Percentiles rank a stretch among this genome's conserved stretches.
Evolutionary conservation across 2,329 filamentous ascomycete species (phyloP).

Genomic region (Aspergillus phoenicis): DNA sequence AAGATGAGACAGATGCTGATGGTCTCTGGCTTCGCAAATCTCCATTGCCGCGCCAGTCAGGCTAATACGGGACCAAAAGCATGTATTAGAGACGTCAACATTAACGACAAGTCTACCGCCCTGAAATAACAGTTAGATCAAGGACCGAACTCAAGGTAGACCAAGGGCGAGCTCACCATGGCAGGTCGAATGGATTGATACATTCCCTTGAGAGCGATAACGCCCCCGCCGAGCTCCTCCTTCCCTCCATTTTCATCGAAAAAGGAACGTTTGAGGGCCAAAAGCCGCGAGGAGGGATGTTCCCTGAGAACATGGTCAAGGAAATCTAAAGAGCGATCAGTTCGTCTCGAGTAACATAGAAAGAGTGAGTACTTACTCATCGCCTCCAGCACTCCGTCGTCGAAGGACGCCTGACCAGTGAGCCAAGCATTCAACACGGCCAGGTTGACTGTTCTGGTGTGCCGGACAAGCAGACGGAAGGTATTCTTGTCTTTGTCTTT

Average conservation of each 20-base stretch:
- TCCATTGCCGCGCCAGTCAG: conserved; percentile 40
- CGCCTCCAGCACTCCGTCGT: conserved; percentile 71
- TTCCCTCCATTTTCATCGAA: conserved; percentile 62
- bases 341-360: background rate
- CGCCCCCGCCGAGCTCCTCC: conserved; percentile 61
- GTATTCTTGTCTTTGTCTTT: conserved; percentile 45
- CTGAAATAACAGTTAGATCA: conserved; percentile 37
- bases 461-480: conserved; percentile 64
- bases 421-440: conserved; percentile 68
- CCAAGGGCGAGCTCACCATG: conserved; percentile 49
- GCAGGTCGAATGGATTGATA: conserved; percentile 83
- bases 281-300: conserved; percentile 67
- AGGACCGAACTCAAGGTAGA: conserved; percentile 6
- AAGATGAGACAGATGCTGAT: conserved; percentile 32
- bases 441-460: conserved; percentile 70
- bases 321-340: conserved; percentile 59
- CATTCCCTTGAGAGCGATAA: conserved; percentile 84
- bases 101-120: conserved; percentile 75
- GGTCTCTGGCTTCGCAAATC: conserved; percentile 35
- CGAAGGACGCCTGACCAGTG: conserved; percentile 59
- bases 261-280: conserved; percentile 79
- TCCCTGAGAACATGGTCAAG: conserved; percentile 87
- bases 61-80: conserved; percentile 70
- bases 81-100: conserved; percentile 86
- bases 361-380: conserved; percentile 59